Evolutionary conservation across 2,329 filamentous ascomycete species (phyloP), one percentile per base, ranked within the genome.

Genomic region (Fusarium albidum): DNA sequence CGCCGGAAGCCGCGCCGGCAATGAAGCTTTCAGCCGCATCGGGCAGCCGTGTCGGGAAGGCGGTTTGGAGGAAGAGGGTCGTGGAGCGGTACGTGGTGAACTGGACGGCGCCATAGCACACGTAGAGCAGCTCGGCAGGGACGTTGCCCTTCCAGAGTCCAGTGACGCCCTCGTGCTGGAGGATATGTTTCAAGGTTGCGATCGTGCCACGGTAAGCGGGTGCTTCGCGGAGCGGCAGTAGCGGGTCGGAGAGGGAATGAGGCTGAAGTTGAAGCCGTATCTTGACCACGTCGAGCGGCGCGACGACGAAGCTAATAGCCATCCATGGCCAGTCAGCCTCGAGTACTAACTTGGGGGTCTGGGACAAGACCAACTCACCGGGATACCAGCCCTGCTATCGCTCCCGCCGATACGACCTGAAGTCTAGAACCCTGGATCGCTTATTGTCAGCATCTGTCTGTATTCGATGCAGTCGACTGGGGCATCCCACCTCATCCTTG

Each of bases 141-240:
- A 99, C 86, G 71, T 99, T 99, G 71, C 95, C 95, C 80, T 98
- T 98, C 95, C 95, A 99, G 61, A 99, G 83, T 26, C 86, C 90
- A 46, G 89, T 88, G 63, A 98, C 70, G 34, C 95, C 95, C 72
- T 99, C 95, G 68, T 92, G 81, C 25, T 78, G 79, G 44, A 94
- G 73, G 67, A 98, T 98, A 56, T 88, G 83, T 52, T 82, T 83
- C 70, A 96, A 79, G 2, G 92, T 96, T 10, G 83, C 81, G 33
- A 92, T 66, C 1, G 91, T 92, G 64, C 92, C 92, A 69, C 88
- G 91, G 77, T 94, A 91, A 38, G 77, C 78, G 46, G 71, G 74
- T 11, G 79, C 71, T 54, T 76, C 60, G 59, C 77, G 77, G 59
- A 84, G 79, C 35, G 87, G 79, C 38, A 85, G 82, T 9, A 86